Evolutionary conservation across 1,139 yeast genomes (phyloP), one percentile per base, ranked within the genome.

Genomic region (Saccharomyces pastorianus): DNA sequence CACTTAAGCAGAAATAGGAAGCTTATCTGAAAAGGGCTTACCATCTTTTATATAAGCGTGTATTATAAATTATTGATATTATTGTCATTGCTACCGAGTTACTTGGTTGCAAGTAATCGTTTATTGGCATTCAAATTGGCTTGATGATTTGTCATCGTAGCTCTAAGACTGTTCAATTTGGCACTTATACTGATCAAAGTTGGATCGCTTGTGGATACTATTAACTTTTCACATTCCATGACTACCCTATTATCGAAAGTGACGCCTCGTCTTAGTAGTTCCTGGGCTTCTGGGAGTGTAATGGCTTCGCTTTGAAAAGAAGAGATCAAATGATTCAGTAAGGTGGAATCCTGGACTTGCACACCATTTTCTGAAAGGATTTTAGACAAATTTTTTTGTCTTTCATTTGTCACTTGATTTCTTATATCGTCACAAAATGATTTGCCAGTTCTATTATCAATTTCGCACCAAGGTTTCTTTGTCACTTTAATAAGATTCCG

Each of bases 161-260:
- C 67, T 48, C 71, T 74, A 41, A 73, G 56, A 1, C 72, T 71
- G 48, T 64, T 66, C 47, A 77, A 61, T 58, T 77, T 77, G 6
- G 79, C 69, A 20, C 72, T 65, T 4, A 76, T 72, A 32, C 77
- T 72, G 23, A 77, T 70, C 48, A 77, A 58, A 50, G 71, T 70
- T 6, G 81, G 81, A 55, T 78, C 81, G 56, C 76, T 78, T 31
- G 77, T 71, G 31, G 73, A 72, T 14, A 73, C 71, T 6, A 71
- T 62, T 4, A 74, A 58, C 51, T 73, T 71, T 51, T 75, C 79
- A 50, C 67, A 62, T 55, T 75, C 79, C 47, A 74, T 65, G 3
- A 76, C 77, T 4, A 73, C 73, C 46, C 62, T 63, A 20, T 69
- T 69, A 54, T 73, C 66, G 55, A 71, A 76, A 9, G 76, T 71